Conservation (phyloP, 2,329 filamentous ascomycete species). For the Orbilia javanica region DNA sequence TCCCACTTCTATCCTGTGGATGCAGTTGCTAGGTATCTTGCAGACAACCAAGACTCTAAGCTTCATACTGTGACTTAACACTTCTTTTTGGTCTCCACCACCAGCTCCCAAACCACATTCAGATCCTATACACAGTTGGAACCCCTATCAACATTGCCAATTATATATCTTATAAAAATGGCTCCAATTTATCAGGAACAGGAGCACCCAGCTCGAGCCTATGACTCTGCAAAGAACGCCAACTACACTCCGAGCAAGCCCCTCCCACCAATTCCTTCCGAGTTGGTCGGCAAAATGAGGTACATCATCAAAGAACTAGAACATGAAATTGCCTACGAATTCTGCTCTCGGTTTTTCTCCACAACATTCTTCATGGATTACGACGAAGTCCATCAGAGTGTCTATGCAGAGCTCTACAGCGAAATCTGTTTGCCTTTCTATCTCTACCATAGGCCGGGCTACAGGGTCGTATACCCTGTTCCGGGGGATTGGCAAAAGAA, state of each 20-base stretch:
- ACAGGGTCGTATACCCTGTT: not conserved
- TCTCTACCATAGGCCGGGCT: not conserved
- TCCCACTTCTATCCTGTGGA: too few relatives aligned
- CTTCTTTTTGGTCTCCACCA: too few relatives aligned
- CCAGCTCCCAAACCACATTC: too few relatives aligned
- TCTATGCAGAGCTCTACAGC: not conserved
- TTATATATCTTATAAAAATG: too few relatives aligned
- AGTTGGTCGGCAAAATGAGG: not conserved
- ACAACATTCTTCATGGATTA: not conserved
- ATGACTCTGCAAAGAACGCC: not conserved
- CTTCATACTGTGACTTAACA: too few relatives aligned
- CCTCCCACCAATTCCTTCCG: not conserved
- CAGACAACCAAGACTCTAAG: too few relatives aligned
- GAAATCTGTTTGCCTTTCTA: not conserved
- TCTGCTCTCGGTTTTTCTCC: not conserved
- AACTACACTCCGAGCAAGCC: not conserved
- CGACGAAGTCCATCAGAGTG: not conserved
- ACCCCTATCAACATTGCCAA: too few relatives aligned
- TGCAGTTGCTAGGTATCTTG: too few relatives aligned
- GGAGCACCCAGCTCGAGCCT: not conserved
- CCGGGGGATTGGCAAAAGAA: not conserved
- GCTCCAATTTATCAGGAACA: not conserved
- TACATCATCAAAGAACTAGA: not conserved
- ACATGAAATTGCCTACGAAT: not conserved
- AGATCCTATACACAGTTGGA: too few relatives aligned